Evolutionary conservation across 2,329 filamentous ascomycete species (phyloP), one percentile per base, ranked within the genome.

Genomic region (Venturia effusa): DNA sequence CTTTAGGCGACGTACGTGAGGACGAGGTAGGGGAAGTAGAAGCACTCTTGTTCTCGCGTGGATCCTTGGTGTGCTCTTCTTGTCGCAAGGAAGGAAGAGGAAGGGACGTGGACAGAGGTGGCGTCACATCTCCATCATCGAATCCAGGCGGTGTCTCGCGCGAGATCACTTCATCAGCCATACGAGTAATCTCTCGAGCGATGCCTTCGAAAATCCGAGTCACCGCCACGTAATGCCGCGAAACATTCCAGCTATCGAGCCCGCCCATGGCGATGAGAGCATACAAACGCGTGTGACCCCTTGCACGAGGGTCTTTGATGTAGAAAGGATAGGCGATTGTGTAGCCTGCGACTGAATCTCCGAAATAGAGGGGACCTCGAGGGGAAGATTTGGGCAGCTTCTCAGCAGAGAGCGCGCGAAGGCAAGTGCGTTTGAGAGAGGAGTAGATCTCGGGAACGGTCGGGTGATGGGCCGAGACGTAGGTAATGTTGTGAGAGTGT

Each of bases 291-390:
- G 80, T 77, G 65, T 81, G 79, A 41, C 83, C 83, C 64, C 83
- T 80, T 11, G 83, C 82, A 71, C 82, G 79, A 19, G 81, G 81
- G 68, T 85, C 83, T 17, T 80, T 80, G 22, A 85, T 76, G 55
- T 82, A 81, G 71, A 85, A 85, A 48, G 83, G 78, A 69, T 83
- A 84, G 51, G 83, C 82, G 62, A 84, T 82, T 22, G 82, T 84
- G 72, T 84, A 83, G 62, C 83, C 83, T 6, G 80, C 77, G 24
- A 76, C 76, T 0, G 79, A 75, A 66, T 84, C 82, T 34, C 82
- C 82, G 67, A 84, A 85, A 68, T 80, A 83, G 59, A 85, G 73
- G n/a, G 81, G 81, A 0, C 83, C 83, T 7, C 82, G 83, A 0
- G 81, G 80, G 48, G 82, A 79, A 60, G 82, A 81, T 41, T 78